Base-by-base conservation (phyloP, 495 filamentous ascomycete genomes). In the Rostrohypoxylon terebratum region DNA sequence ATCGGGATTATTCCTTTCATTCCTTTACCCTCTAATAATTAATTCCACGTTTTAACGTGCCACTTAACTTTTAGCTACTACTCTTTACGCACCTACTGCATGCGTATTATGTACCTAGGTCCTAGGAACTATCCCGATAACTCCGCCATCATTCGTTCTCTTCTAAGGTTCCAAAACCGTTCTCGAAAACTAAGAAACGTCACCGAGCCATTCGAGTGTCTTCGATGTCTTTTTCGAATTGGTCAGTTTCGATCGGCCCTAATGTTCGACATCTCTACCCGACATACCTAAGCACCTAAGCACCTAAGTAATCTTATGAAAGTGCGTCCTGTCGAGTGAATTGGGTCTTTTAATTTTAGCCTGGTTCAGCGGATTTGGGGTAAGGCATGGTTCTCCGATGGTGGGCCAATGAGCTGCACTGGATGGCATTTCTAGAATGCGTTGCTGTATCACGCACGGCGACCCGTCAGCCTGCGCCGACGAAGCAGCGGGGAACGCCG, bases 401-500 rank as follows among this genome's bases (percentile, higher is more conserved):
- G 48, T 57, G 38, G 40, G n/a, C 66, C 58, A 54, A 47, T 51
- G 40, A 14, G 28, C 23, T 67, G 44, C 23, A 14, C 53, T 11
- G 20, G 21, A 4, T 33, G 16, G 31, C 42, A 23, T 38, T 48
- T 51, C 21, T 60, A 59, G 51, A 40, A 53, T 25, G 16, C 47
- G 63, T 21, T 20, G 13, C 9, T 50, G 23, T 28, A 59, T 51
- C 47, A 45, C 38, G n/a, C 48, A 40, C 63, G 51, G 63, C 50
- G 8, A 4, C 38, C 48, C 25, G 42, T 57, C 58, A 60, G 65
- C 58, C 59, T 45, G 31, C 33, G 34, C 58, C 59, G 31, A 31
- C 55, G 25, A 57, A 42, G 57, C 66, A 44, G 69, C 69, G 63
- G 50, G 50, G 42, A 58, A 67, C 55, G 28, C 58, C 42, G 50